Percentiles rank a stretch among this genome's conserved stretches.
Conservation (phyloP, 1,139 yeast species). For the Pichia sp. region DNA sequence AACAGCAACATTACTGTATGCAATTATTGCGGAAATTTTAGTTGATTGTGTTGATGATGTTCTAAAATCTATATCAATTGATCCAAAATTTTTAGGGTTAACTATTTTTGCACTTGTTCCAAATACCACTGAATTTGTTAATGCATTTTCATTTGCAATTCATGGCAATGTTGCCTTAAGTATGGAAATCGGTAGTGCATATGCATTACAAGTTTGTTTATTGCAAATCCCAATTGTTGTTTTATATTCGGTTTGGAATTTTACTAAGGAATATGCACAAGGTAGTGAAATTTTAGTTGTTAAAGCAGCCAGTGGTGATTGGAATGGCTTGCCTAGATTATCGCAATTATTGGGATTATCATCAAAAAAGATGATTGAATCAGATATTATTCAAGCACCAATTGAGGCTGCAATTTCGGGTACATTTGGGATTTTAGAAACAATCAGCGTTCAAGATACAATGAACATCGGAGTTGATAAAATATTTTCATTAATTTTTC, state of each 20-base stretch:
- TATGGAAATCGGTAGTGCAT: slow-evolving; percentile 98
- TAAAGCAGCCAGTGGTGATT: slow-evolving; percentile 2
- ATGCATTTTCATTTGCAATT: slow-evolving; percentile 94
- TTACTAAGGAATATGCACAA: slow-evolving; percentile 7
- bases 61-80: slow-evolving; percentile 63
- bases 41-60: slow-evolving; percentile 94
- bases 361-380: background rate
- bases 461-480: slow-evolving; percentile 26
- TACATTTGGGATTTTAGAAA: slow-evolving; percentile 2
- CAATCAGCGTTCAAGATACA: background rate
- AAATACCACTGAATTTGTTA: slow-evolving; percentile 91
- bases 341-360: slow-evolving; percentile 9
- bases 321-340: slow-evolving; percentile 13
- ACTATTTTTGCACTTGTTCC: slow-evolving; percentile 96
- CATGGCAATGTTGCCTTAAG: slow-evolving; percentile 93
- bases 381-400: slow-evolving; percentile 22
- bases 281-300: slow-evolving; percentile 5
- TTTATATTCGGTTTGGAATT: slow-evolving; percentile 54
- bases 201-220: slow-evolving; percentile 93
- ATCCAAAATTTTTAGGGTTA: slow-evolving; percentile 86
- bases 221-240: slow-evolving; percentile 91
- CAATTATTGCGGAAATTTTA: slow-evolving; percentile 88
- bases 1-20: slow-evolving; percentile 81
- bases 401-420: background rate
- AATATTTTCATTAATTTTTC: slow-evolving; percentile 81